phyloP scores from a whole-genome alignment of 108 stramenopile genomes.

The Schizochytrium sp. region DNA sequence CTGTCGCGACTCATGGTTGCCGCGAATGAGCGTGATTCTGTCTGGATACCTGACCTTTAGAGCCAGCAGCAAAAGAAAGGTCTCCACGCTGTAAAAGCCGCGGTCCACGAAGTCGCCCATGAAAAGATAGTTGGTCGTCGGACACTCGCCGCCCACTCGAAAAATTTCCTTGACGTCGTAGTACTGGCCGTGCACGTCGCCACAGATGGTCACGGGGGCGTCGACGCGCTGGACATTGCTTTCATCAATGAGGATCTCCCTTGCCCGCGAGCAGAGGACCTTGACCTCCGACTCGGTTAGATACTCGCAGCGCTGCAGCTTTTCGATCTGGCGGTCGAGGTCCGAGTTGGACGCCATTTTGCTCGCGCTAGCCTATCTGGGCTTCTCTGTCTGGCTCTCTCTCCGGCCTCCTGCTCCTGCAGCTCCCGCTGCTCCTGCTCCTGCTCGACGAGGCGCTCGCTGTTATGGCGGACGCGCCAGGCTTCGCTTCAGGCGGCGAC shows the following conservation, averaged over 20 bases:
- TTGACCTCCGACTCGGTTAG: constrained; percentile 97
- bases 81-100: constrained; percentile 96
- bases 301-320: constrained; percentile 88
- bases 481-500: too few relatives aligned
- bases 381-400: neutral
- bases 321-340: constrained; percentile 85
- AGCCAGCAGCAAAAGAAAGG: constrained; percentile 84
- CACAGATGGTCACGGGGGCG: constrained; percentile 97
- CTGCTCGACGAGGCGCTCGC: too few relatives aligned
- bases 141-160: constrained; percentile 95
- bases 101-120: constrained; percentile 99
- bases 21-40: constrained; percentile 92
- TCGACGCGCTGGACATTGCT: constrained; percentile 94
- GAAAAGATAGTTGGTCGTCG: constrained; percentile 94
- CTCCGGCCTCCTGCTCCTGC: neutral
- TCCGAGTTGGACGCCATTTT: constrained; percentile 24
- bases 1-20: constrained; percentile 92
- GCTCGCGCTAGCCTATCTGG: neutral
- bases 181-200: constrained; percentile 99
- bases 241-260: constrained; percentile 97
- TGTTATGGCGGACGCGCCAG: too few relatives aligned
- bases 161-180: constrained; percentile 95
- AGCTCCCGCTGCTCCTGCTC: too few relatives aligned
- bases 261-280: constrained; percentile 81
- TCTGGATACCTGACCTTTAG: constrained; percentile 96